Evolutionary conservation across 176 grass and related monocot genomes (phyloP).

Genomic region (Typha latifolia): DNA sequence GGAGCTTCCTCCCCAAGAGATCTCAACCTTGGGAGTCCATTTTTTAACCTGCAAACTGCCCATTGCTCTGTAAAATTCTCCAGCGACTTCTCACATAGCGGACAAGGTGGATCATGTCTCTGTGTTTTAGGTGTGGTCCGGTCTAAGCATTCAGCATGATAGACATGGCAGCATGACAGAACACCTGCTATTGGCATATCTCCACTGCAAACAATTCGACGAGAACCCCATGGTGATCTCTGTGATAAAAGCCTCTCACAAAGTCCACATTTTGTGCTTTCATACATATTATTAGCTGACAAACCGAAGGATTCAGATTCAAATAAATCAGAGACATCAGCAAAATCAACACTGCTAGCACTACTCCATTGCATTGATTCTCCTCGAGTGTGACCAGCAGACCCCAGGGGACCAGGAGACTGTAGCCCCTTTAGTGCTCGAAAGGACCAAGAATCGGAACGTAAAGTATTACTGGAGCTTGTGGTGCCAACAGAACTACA

Average conservation of each 20-base stretch:
- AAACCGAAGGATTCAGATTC: slow-evolving; percentile 21
- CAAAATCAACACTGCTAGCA: slow-evolving; percentile 47
- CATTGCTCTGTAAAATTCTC: slow-evolving; percentile 47
- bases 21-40: slow-evolving; percentile 52
- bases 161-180: slow-evolving; percentile 74
- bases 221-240: slow-evolving; percentile 58
- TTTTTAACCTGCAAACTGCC: slow-evolving; percentile 59
- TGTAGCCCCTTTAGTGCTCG: slow-evolving; percentile 21
- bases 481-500: slow-evolving; percentile 10
- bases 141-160: slow-evolving; percentile 78
- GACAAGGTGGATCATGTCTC: slow-evolving; percentile 63
- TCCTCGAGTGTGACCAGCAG: slow-evolving; percentile 12
- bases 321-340: slow-evolving; percentile 34
- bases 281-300: slow-evolving; percentile 12
- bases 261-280: slow-evolving; percentile 42
- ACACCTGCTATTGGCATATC: slow-evolving; percentile 60
- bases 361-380: slow-evolving; percentile 41
- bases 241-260: slow-evolving; percentile 54
- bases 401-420: slow-evolving; percentile 24
- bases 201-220: slow-evolving; percentile 52
- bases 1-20: slow-evolving; percentile 48
- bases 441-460: slow-evolving; percentile 18
- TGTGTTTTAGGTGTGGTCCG: slow-evolving; percentile 45
- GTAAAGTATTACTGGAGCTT: slow-evolving; percentile 18
- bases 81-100: slow-evolving; percentile 46